Percentiles rank a stretch among this genome's conserved stretches.
Evolutionary conservation across 2,329 filamentous ascomycete species (phyloP).

Genomic region (Lachnellula hyalina): DNA sequence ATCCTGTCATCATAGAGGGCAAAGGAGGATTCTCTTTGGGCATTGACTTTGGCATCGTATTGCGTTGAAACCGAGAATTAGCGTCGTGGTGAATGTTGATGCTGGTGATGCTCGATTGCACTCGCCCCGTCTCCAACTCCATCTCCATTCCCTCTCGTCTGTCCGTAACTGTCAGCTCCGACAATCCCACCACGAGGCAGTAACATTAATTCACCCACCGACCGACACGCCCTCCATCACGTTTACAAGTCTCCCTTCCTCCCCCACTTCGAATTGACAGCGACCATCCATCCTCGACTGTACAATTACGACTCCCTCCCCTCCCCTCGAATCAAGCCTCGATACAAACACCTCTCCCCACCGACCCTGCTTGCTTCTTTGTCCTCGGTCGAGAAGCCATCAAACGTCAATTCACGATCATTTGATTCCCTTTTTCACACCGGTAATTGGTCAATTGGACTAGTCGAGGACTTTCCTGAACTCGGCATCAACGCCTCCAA

Average conservation of each 20-base stretch:
- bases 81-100: neutral
- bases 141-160: slow-evolving; percentile 11
- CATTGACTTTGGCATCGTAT: slow-evolving; percentile 21
- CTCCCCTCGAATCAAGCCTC: neutral
- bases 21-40: slow-evolving; percentile 13
- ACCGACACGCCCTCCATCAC: slow-evolving; percentile 3
- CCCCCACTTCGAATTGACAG: neutral
- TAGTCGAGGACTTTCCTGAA: slow-evolving; percentile 10
- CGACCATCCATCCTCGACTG: neutral
- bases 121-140: neutral
- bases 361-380: neutral
- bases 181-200: slow-evolving; percentile 9
- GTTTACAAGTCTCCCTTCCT: neutral
- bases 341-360: slow-evolving; percentile 2
- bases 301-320: neutral
- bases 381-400: slow-evolving; percentile 3
- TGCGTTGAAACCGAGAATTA: slow-evolving; percentile 13
- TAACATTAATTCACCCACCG: slow-evolving; percentile 9
- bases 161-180: slow-evolving; percentile 25
- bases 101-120: slow-evolving; percentile 13
- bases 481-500: slow-evolving; percentile 9
- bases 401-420: slow-evolving; percentile 12
- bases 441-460: slow-evolving; percentile 6
- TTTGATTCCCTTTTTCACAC: slow-evolving; percentile 4
- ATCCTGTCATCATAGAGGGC: slow-evolving; percentile 14